A percentile compares a stretch with the other conserved stretches of the same genome.
Conservation (phyloP, 1,284 basidiomycete species). For the Rhizopogon hawkerae region DNA sequence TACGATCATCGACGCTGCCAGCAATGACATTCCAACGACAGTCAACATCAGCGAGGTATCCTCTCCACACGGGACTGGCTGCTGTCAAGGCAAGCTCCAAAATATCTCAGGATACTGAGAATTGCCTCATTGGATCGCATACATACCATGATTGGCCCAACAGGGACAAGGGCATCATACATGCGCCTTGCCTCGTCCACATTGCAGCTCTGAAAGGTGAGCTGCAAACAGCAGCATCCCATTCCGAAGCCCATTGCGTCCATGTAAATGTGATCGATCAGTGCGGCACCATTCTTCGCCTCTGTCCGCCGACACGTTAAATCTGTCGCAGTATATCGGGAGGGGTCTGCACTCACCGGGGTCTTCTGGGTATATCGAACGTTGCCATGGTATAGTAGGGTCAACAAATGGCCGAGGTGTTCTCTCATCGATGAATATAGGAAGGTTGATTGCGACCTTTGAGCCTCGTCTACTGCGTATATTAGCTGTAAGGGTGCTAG, state of each 20-base stretch:
- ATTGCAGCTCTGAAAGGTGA: slow-evolving; percentile 97
- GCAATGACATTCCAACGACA: slow-evolving; percentile 98
- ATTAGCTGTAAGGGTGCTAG: slow-evolving; percentile 90
- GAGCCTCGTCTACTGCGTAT: slow-evolving; percentile 85
- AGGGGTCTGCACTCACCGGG: slow-evolving; percentile 37
- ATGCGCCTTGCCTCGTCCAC: slow-evolving; percentile 85
- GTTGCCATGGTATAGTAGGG: slow-evolving; percentile 81
- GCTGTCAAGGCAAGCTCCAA: slow-evolving; percentile 85
- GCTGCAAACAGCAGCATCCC: slow-evolving; percentile 97
- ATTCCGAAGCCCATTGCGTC: slow-evolving; percentile 99
- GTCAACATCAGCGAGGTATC: slow-evolving; percentile 93
- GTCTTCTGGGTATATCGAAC: slow-evolving; percentile 75
- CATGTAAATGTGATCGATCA: slow-evolving; percentile 91
- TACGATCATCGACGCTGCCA: slow-evolving; percentile 94
- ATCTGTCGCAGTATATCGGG: slow-evolving; percentile 8
- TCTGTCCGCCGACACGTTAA: slow-evolving; percentile 36
- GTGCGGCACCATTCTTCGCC: slow-evolving; percentile 81
- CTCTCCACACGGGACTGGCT: slow-evolving; percentile 89
- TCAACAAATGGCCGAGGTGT: slow-evolving; percentile 89
- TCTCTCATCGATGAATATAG: slow-evolving; percentile 82
- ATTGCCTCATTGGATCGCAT: background rate
- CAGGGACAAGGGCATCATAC: slow-evolving; percentile 91
- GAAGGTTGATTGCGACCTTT: slow-evolving; percentile 94
- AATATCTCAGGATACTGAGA: slow-evolving; percentile 5
- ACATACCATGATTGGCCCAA: slow-evolving; percentile 88